Percentiles rank a stretch among this genome's conserved stretches.
These are phyloP conservation scores for Penicillium sp. DNA, from an alignment of 2,329 filamentous ascomycete species.

Conservation along the genomic window DNA sequence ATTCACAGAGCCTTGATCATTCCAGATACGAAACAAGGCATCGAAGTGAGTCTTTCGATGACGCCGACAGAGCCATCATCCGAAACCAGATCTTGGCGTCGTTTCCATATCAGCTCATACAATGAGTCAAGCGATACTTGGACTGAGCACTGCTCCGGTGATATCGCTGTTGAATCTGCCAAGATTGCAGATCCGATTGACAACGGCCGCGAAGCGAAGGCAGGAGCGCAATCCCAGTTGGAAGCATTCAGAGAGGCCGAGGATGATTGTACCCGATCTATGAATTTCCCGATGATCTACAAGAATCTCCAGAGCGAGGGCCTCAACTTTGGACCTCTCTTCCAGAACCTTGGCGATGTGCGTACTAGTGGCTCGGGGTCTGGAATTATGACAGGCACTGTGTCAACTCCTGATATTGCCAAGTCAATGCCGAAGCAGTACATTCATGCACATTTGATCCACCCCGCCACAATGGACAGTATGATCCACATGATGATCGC, in stretches of 20 bases:
- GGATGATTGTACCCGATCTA: conserved; percentile 29
- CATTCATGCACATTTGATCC: conserved; percentile 43
- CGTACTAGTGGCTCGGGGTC: conserved; percentile 24
- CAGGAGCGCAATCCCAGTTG: conserved; percentile 25
- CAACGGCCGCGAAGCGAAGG: conserved; percentile 20
- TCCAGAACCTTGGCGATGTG: conserved; percentile 38
- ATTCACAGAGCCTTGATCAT: conserved; percentile 40
- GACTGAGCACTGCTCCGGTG: conserved; percentile 45
- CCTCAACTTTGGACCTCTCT: conserved; percentile 40
- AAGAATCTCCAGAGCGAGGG: conserved; percentile 37
- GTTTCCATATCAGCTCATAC: conserved; percentile 42
- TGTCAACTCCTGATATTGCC: conserved; percentile 39
- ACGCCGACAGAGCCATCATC: conserved; percentile 31
- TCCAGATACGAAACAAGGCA: conserved; percentile 40
- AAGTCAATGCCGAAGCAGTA: conserved; percentile 43
- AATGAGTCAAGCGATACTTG: conserved; percentile 37
- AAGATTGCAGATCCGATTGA: conserved; percentile 7
- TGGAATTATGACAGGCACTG: conserved; percentile 32
- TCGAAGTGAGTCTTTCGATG: conserved; percentile 39
- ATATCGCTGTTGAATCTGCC: conserved; percentile 35
- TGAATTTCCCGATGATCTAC: conserved; percentile 36
- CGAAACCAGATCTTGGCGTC: conserved; percentile 33
- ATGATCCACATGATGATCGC: conserved; percentile 41
- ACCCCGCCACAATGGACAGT: conserved; percentile 46
- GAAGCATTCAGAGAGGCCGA: conserved; percentile 20